Evolutionary conservation across 176 grass and related monocot genomes (phyloP), one percentile per base, ranked within the genome.

Genomic region (Poa pratensis): DNA sequence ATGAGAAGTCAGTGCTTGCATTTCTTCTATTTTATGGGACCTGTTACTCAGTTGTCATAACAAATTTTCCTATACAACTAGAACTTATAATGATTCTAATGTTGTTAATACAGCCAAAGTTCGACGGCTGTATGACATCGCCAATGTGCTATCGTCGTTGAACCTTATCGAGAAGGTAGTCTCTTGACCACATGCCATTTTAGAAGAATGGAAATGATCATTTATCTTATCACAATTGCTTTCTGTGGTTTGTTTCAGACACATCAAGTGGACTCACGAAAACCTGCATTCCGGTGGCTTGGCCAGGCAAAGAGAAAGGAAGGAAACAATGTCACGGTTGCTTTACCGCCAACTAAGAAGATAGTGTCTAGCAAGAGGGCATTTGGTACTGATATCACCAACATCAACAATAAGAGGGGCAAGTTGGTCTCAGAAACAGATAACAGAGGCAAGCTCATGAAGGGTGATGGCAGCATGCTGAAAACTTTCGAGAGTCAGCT

Each of bases 91-190:
- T 68, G 68, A 79, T 75, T 48, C 16, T 87, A 17, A 80, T 75
- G 26, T 60, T 74, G 8, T 22, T 55, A 67, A 81, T 84, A 17
- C 91, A 98, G 96, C 93, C 51, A 98, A 94, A 78, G 93, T 98
- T 24, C 81, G 93, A 27, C 83, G 96, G 24, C 63, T 98, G 35
- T 98, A 98, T 67, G 96, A 98, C 76, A 98, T 98, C 70, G 93
- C 96, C 4, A 98, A 98, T 69, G 93, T 98, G 16, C 75, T 98
- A 43, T 95, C 93, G 46, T 95, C 96, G 52, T 78, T 98, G 78
- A 90, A 90, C 80, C 93, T 98, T 18, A 95, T 98, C 8, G 93
- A 98, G 81, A 98, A 98, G 91, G 96, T 95, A 90, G 12, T 27
- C 12, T 81, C 54, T 77, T 4, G 22, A 42, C 32, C 3, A 0